A percentile compares a stretch with the other conserved stretches of the same genome.
These are phyloP conservation scores for Panus rudis DNA, from an alignment of 768 basidiomycete genomes.

Conservation along the genomic window DNA sequence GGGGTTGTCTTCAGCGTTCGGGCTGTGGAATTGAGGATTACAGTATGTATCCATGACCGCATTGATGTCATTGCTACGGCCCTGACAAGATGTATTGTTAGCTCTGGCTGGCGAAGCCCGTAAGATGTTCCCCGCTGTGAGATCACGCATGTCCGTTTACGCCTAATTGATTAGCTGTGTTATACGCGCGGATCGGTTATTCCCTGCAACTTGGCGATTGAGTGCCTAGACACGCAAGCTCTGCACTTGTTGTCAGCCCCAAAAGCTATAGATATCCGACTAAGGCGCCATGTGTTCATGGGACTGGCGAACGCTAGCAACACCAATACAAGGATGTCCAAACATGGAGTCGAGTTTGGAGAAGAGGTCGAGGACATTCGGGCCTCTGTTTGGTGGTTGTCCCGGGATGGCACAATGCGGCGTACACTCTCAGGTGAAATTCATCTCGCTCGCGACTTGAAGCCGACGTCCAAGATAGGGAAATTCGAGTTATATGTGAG, in stretches of 20 bases:
- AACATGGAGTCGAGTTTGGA: background rate
- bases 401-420: background rate
- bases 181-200: conserved; percentile 10
- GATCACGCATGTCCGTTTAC: no score
- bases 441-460: background rate
- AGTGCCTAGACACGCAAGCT: conserved; percentile 5
- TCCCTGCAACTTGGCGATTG: conserved; percentile 1
- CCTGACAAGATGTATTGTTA: background rate
- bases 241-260: conserved; percentile 3
- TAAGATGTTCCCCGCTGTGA: background rate
- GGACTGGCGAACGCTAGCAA: background rate
- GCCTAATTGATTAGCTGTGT: conserved; percentile 7
- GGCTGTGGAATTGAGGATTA: background rate
- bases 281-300: conserved; percentile 1
- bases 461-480: conserved; percentile 1
- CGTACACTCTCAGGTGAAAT: conserved; percentile 6
- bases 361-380: background rate
- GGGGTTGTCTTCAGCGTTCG: background rate
- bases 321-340: background rate
- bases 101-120: conserved; percentile 10
- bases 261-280: conserved; percentile 1
- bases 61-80: background rate
- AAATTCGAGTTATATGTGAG: conserved; percentile 1
- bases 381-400: conserved; percentile 3
- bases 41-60: background rate